These are phyloP conservation scores for Kalaharituber pfeilii DNA, from an alignment of 2,329 filamentous ascomycete genomes.

Conservation along the genomic window DNA sequence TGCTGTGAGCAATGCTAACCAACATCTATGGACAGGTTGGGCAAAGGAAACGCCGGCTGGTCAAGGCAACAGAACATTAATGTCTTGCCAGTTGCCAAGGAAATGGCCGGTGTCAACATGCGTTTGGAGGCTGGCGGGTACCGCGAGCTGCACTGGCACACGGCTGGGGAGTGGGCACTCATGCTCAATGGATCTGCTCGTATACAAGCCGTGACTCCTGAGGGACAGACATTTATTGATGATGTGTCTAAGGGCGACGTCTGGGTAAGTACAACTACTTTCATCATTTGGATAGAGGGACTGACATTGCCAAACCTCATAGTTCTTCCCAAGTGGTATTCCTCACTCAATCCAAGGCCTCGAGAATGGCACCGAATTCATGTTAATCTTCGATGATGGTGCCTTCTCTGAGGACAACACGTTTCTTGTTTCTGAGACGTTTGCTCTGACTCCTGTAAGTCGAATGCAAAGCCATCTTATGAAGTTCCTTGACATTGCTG, in stretches of 20 bases:
- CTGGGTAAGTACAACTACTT: conserved; percentile 30
- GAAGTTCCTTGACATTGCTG: conserved; percentile 20
- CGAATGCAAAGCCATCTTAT: conserved; percentile 25
- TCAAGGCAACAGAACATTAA: conserved; percentile 37
- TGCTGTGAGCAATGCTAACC: background rate
- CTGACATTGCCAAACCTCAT: background rate
- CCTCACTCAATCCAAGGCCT: conserved; percentile 40
- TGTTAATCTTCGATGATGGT: conserved; percentile 44
- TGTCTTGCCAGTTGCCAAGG: conserved; percentile 34
- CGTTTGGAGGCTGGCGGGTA: conserved; percentile 40
- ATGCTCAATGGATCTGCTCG: conserved; percentile 38
- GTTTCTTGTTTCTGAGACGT: conserved; percentile 39
- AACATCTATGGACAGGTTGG: background rate
- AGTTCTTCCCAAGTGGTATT: conserved; percentile 21
- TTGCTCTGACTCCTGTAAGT: conserved; percentile 34
- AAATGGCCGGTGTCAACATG: conserved; percentile 44
- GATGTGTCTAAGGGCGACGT: conserved; percentile 36
- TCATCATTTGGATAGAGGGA: background rate
- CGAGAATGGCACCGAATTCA: conserved; percentile 39
- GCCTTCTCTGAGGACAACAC: conserved; percentile 42
- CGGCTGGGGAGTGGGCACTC: conserved; percentile 36
- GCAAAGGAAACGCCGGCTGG: conserved; percentile 32
- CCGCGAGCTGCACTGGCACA: conserved; percentile 48
- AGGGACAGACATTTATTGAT: conserved; percentile 34
- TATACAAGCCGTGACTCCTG: conserved; percentile 36